Base-by-base conservation (phyloP, 2,329 filamentous ascomycete genomes). In the Rosellinia necatrix region DNA sequence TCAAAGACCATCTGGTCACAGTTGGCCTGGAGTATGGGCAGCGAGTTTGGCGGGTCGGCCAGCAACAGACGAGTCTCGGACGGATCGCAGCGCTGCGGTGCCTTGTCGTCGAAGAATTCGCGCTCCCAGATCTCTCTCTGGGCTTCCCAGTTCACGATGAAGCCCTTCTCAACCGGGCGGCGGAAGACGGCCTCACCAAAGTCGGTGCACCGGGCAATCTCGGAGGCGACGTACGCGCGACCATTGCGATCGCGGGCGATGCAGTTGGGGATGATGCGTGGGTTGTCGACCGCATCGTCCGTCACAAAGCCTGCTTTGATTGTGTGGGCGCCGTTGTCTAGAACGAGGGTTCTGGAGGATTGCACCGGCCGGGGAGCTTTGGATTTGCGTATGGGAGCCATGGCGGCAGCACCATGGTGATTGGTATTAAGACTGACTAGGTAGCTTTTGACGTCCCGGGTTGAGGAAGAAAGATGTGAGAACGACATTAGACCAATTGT, bases 1-100 rank as follows among this genome's bases (percentile, higher is more conserved):
- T 99, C 94, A 77, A 99, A 97, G 1, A 97, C 85, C 69, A 99
- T 91, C 76, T 99, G 93, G 69, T 99, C 94, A 65, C 91, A 92
- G 71, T 97, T 94, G 34, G 87, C 84, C 73, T 97, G 92, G 61
- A 99, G 75, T 10, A 86, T 85, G 0, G 88, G 86, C 53, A 96
- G 81, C 3, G 88, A 86, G 73, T 96, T 96, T 3, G 92, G 88
- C 41, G 91, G 89, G 72, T 99, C 94, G 1, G 90, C 86, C 47
- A 97, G 81, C 3, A 99, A 76, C 54, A 99, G 75, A 43, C 91
- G 88, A n/a, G 91, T 94, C 52, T 93, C 87, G 49, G 81, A 78
- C 0, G 93, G 90, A 64, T 96, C 87, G 71, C 89, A 91, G 66
- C 79, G 82, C 64, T 86, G 75, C 24, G 81, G 78, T n/a, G 85